These are phyloP conservation scores for Taphrina deformans DNA, from an alignment of 1,139 yeast genomes.

Conservation along the genomic window DNA sequence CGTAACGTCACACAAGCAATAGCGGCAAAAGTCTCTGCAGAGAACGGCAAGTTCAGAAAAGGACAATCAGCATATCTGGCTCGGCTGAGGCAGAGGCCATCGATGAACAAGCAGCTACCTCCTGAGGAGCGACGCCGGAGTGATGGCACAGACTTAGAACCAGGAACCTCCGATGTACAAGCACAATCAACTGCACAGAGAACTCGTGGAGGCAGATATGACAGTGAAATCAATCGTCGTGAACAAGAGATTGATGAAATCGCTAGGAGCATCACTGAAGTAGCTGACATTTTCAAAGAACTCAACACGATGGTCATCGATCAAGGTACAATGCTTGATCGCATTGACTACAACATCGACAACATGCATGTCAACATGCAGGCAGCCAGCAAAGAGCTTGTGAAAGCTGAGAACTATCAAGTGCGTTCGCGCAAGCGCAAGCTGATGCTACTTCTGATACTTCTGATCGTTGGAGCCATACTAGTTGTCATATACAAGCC, in stretches of 20 bases:
- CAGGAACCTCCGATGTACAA: not conserved
- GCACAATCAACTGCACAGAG: conserved; percentile 9
- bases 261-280: conserved; percentile 92
- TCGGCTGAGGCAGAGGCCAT: conserved; percentile 47
- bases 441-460: conserved; percentile 67
- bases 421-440: conserved; percentile 89
- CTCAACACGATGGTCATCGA: conserved; percentile 89
- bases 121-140: not conserved
- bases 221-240: conserved; percentile 59
- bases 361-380: conserved; percentile 74
- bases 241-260: conserved; percentile 85
- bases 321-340: conserved; percentile 88
- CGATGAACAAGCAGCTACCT: conserved; percentile 37
- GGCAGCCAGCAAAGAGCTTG: conserved; percentile 67
- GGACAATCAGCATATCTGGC: conserved; percentile 86
- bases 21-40: conserved; percentile 79
- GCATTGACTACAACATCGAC: conserved; percentile 87
- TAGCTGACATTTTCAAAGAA: conserved; percentile 88
- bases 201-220: conserved; percentile 39
- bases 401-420: conserved; percentile 73
- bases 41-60: conserved; percentile 74
- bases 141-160: conserved; percentile 1
- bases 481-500: conserved; percentile 57
- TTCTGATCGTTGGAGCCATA: conserved; percentile 70
- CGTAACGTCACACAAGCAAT: conserved; percentile 79